Evolutionary conservation across 2,329 filamentous ascomycete species (phyloP), one percentile per base, ranked within the genome.

Genomic region (Macrophomina tecta): DNA sequence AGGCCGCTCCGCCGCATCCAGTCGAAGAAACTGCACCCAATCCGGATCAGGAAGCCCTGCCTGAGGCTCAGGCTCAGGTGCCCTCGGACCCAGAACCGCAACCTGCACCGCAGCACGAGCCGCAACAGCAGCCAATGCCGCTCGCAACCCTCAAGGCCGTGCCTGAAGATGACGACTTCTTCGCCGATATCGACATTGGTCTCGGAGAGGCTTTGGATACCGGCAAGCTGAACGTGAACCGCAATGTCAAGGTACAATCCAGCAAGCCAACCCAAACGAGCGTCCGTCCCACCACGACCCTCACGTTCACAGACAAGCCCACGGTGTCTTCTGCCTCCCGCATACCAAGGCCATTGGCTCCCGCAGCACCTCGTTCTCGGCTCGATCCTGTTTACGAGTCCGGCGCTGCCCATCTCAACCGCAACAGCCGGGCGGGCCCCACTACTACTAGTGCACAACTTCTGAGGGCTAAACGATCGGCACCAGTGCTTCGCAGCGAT

Each of bases 361-460:
- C 89, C 5, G 74, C 18, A 11, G 49, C 79, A 16, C 76, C 73
- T 23, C 81, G 81, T 64, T 78, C 79, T 8, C 90, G 90, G 18
- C 85, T 98, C n/a, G 94, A 97, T 75, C 93, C 94, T 28, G 93
- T 98, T 5, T 96, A 93, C 46, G 94, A 98, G 80, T 93, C 89
- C 70, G 93, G 93, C 61, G 92, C 89, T 4, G 88, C 91, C 85
- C 88, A 70, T 87, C 88, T 79, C 81, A 90, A 70, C 81, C 87
- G 65, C 85, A 88, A 65, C 84, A 90, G 23, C 84, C 86, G 68
- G 36, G 78, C 79, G 62, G 84, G 87, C 69, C 81, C 82, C 12
- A 84, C 83, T 16, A 84, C 84, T 2, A 84, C 84, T 12, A 83
- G 81, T 71, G 79, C 84, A 48, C 85, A 87, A 69, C 77, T 86